Conservation (phyloP, 768 basidiomycete genomes). For the button mushroom (Agaricus bisporus) region DNA sequence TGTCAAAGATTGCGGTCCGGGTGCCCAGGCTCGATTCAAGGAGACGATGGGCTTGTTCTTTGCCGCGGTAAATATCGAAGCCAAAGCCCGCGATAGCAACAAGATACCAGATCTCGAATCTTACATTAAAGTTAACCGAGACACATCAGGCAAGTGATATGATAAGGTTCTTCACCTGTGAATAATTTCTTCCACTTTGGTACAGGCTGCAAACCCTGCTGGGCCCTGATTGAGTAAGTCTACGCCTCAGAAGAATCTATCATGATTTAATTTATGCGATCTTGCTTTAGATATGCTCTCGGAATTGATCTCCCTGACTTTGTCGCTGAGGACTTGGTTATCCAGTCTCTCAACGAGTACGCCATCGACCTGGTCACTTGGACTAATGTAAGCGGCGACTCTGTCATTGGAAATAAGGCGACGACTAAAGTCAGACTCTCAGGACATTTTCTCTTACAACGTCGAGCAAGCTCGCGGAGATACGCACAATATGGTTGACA, state of each 20-base stretch:
- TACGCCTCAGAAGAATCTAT: background rate
- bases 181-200: too few species aligned
- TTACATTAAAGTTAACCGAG: constrained; percentile 65
- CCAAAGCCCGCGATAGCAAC: constrained; percentile 46
- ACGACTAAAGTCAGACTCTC: constrained; percentile 4
- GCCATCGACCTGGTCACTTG: constrained; percentile 79
- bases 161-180: too few species aligned
- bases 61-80: constrained; percentile 59
- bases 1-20: constrained; percentile 47
- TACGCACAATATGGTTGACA: constrained; percentile 68
- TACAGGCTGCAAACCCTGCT: constrained; percentile 71
- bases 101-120: constrained; percentile 65
- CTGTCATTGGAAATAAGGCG: background rate
- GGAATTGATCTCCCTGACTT: constrained; percentile 66
- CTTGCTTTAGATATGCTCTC: constrained; percentile 44
- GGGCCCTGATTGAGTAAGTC: constrained; percentile 65
- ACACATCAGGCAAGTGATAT: constrained; percentile 59
- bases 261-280: constrained; percentile 4
- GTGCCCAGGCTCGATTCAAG: constrained; percentile 62
- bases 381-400: constrained; percentile 57
- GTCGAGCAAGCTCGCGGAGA: constrained; percentile 66
- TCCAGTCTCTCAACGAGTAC: constrained; percentile 55
- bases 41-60: constrained; percentile 66
- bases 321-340: constrained; percentile 60
- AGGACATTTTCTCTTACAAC: constrained; percentile 78